Percentiles rank a stretch among this genome's conserved stretches.
phyloP scores from a whole-genome alignment of 306 rosid species.

The Vigna radiata region DNA sequence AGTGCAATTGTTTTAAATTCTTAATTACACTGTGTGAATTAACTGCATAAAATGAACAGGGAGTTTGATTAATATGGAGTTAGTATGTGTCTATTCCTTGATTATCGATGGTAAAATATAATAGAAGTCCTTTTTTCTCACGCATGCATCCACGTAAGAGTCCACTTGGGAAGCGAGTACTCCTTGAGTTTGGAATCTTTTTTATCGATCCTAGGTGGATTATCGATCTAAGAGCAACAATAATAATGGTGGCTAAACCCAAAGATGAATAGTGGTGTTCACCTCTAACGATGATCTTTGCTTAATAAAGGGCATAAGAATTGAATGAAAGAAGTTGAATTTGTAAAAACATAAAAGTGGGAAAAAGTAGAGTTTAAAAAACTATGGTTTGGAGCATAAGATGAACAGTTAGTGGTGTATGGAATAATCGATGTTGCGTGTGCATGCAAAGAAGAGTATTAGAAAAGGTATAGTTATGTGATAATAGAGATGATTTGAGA shows the following conservation, averaged over 20 bases:
- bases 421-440: slow-evolving; percentile 18
- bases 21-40: neutral
- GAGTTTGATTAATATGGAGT: neutral
- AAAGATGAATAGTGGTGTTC: slow-evolving; percentile 13
- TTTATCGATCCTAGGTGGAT: slow-evolving; percentile 56
- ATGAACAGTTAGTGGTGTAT: neutral
- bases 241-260: slow-evolving; percentile 35
- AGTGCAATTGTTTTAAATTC: neutral
- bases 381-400: neutral
- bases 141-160: slow-evolving; percentile 35
- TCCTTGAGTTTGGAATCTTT: slow-evolving; percentile 44
- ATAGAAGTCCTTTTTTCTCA: neutral
- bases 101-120: neutral
- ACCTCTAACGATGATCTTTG: slow-evolving; percentile 7
- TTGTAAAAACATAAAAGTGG: neutral
- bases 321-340: neutral
- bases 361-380: neutral
- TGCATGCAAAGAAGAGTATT: neutral
- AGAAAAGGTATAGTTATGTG: neutral
- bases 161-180: slow-evolving; percentile 47
- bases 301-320: neutral
- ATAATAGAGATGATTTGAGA: slow-evolving; percentile 5
- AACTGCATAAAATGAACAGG: neutral
- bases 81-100: neutral
- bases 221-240: slow-evolving; percentile 44